A percentile compares a stretch with the other conserved stretches of the same genome.
phyloP scores from a whole-genome alignment of 768 basidiomycete species.

The Lactarius hengduanensis region DNA sequence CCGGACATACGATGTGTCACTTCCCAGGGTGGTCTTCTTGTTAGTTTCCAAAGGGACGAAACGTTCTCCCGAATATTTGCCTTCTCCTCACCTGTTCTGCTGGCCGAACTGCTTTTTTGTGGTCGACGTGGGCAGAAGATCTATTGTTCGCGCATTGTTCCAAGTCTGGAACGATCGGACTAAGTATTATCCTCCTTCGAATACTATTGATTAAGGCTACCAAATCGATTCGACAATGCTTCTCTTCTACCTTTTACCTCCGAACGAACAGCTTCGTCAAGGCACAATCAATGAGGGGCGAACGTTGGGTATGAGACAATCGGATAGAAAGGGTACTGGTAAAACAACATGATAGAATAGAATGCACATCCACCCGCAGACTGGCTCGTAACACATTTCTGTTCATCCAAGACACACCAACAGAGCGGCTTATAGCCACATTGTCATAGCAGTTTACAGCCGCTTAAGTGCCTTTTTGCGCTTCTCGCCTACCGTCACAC shows the following conservation, averaged over 20 bases:
- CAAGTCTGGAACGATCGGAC: background rate
- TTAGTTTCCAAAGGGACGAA: background rate
- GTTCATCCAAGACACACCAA: background rate
- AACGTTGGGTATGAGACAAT: background rate
- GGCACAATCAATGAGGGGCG: background rate
- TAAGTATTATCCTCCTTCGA: background rate
- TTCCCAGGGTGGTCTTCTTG: background rate
- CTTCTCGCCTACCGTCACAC: constrained; percentile 62
- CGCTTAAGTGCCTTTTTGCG: constrained; percentile 87
- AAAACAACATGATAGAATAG: constrained; percentile 20
- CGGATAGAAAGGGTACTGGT: constrained; percentile 14
- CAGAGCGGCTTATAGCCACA: background rate
- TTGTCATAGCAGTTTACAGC: constrained; percentile 40
- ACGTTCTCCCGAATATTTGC: background rate
- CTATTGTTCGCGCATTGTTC: background rate
- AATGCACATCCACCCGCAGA: constrained; percentile 5
- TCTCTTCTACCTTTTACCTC: background rate
- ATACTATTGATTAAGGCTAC: background rate
- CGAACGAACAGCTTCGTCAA: background rate
- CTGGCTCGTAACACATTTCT: background rate
- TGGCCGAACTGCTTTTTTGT: background rate
- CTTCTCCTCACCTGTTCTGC: background rate
- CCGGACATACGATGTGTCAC: background rate
- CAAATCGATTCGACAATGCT: background rate
- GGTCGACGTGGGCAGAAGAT: background rate